phyloP scores from a whole-genome alignment of 2,329 filamentous ascomycete species.

The Pestalotiopsis fici region DNA sequence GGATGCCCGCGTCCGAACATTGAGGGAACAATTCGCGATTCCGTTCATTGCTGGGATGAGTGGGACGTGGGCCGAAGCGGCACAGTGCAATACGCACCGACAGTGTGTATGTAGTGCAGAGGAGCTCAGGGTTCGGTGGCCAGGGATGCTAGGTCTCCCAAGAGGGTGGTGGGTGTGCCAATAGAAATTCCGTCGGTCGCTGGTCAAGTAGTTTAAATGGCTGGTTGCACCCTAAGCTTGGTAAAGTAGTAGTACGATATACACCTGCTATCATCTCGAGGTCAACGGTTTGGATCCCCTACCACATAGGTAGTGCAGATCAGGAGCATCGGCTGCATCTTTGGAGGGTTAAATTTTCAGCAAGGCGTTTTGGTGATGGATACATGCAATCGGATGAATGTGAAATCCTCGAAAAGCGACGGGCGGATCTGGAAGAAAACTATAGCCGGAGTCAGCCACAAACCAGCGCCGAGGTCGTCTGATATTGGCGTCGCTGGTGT shows the following conservation, averaged over 20 bases:
- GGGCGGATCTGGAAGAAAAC: background rate
- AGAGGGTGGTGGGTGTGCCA: background rate
- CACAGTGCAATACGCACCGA: constrained; percentile 1
- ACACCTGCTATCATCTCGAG: background rate
- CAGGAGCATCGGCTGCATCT: background rate
- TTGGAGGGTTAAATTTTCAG: background rate
- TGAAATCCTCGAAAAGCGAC: background rate
- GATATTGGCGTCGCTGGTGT: background rate
- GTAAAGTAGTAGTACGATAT: background rate
- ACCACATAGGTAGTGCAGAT: background rate
- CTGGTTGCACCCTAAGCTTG: background rate
- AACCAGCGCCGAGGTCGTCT: background rate
- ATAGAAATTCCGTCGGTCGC: background rate
- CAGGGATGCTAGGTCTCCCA: background rate
- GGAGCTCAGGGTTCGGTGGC: background rate
- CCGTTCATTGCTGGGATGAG: background rate
- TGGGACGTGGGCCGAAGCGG: background rate
- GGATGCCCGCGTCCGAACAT: background rate
- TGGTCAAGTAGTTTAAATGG: background rate
- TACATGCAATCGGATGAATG: background rate
- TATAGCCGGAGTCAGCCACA: background rate
- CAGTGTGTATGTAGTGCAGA: background rate
- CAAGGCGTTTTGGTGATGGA: background rate
- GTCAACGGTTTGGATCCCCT: background rate
- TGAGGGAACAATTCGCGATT: background rate